phyloP scores from a whole-genome alignment of 768 basidiomycete species.

The Russula griseocarnosa region DNA sequence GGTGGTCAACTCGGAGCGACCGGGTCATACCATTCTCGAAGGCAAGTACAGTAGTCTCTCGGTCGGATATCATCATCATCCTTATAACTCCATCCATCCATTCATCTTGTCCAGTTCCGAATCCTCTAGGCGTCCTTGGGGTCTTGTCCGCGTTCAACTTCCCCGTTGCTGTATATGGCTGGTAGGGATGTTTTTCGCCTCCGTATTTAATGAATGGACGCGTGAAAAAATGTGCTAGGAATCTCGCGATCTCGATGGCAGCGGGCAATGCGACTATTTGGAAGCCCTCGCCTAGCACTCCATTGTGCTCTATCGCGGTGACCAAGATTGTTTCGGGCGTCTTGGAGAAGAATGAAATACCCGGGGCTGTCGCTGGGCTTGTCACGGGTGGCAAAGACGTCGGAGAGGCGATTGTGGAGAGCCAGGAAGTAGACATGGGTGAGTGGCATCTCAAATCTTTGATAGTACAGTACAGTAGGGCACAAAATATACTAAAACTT shows the following conservation, averaged over 20 bases:
- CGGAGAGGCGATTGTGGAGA: slow-evolving; percentile 75
- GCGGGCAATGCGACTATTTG: slow-evolving; percentile 92
- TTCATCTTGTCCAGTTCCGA: slow-evolving; percentile 59
- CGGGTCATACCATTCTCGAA: slow-evolving; percentile 88
- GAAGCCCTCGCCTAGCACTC: slow-evolving; percentile 91
- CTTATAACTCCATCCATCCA: background rate
- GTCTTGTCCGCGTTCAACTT: slow-evolving; percentile 95
- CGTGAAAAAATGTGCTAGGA: slow-evolving; percentile 49
- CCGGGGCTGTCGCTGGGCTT: slow-evolving; percentile 78
- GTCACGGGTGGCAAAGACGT: slow-evolving; percentile 79
- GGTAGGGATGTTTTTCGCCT: slow-evolving; percentile 41
- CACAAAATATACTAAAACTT: background rate
- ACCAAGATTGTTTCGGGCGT: slow-evolving; percentile 80
- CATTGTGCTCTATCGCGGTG: slow-evolving; percentile 86
- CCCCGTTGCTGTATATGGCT: slow-evolving; percentile 90
- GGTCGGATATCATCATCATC: no score
- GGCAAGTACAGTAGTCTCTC: slow-evolving; percentile 49
- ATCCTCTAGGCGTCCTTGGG: slow-evolving; percentile 72
- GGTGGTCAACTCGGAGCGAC: slow-evolving; percentile 82
- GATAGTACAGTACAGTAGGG: no score
- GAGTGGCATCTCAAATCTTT: slow-evolving; percentile 23
- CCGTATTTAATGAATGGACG: slow-evolving; percentile 7
- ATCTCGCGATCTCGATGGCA: slow-evolving; percentile 80
- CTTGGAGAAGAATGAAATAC: slow-evolving; percentile 75
- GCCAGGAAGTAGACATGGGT: slow-evolving; percentile 75